Evolutionary conservation across 345 rosid genomes (phyloP).

Genomic region (Camelina sativa): DNA sequence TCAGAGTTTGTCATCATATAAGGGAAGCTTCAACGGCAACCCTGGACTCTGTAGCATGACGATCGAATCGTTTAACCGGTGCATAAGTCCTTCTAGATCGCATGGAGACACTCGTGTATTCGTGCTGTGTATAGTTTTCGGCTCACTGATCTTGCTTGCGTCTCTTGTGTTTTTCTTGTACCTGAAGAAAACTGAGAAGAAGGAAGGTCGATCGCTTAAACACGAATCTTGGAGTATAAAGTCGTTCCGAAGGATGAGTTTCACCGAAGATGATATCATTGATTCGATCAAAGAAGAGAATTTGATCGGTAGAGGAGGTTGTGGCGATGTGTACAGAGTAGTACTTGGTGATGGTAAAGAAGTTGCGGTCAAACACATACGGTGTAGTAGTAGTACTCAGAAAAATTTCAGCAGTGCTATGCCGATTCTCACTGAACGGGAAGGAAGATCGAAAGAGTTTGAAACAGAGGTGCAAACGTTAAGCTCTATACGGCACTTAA

Average conservation of each 20-base stretch:
- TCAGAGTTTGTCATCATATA: constrained; percentile 69
- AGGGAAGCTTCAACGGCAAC: constrained; percentile 76
- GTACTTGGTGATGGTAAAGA: constrained; percentile 67
- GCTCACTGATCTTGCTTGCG: constrained; percentile 54
- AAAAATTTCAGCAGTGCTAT: constrained; percentile 54
- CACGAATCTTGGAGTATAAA: constrained; percentile 84
- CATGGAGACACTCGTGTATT: constrained; percentile 52
- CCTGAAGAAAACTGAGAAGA: constrained; percentile 61
- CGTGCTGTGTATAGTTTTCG: constrained; percentile 57
- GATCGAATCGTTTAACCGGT: constrained; percentile 57
- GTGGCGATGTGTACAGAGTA: constrained; percentile 82
- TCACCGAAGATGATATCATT: constrained; percentile 79
- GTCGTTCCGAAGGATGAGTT: constrained; percentile 70
- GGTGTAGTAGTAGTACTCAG: constrained; percentile 40
- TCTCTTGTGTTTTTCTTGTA: constrained; percentile 59
- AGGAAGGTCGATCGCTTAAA: constrained; percentile 55
- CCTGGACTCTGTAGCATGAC: constrained; percentile 71
- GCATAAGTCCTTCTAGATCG: constrained; percentile 52
- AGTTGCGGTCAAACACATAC: constrained; percentile 86
- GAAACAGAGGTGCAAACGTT: constrained; percentile 83
- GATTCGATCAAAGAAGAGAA: constrained; percentile 88
- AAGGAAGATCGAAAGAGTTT: constrained; percentile 61
- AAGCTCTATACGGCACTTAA: constrained; percentile 90
- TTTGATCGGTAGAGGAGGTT: constrained; percentile 89
- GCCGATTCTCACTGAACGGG: constrained; percentile 64